A percentile compares a stretch with the other conserved stretches of the same genome.
These are phyloP conservation scores for Hyaloperonospora brassicae DNA, from an alignment of 352 stramenopile genomes.

Conservation along the genomic window DNA sequence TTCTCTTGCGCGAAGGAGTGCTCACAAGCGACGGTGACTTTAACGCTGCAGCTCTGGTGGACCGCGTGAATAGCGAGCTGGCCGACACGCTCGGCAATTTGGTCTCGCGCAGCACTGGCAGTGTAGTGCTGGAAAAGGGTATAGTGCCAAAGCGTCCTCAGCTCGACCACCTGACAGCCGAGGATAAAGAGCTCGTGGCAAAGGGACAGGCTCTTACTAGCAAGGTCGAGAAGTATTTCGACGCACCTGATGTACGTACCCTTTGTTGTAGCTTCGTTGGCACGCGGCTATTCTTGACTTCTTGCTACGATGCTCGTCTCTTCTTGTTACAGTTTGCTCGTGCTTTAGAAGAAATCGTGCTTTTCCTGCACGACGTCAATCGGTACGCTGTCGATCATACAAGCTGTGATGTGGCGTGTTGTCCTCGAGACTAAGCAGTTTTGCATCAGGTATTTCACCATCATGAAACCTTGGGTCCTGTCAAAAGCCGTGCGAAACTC, in stretches of 20 bases:
- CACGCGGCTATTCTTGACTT: conserved; percentile 2
- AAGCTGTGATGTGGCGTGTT: not conserved
- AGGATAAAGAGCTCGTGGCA: conserved; percentile 49
- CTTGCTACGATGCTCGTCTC: conserved; percentile 3
- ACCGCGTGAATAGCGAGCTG: conserved; percentile 95
- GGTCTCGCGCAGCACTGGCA: conserved; percentile 61
- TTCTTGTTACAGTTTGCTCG: conserved; percentile 51
- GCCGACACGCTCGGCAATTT: conserved; percentile 89
- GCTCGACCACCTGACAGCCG: conserved; percentile 22
- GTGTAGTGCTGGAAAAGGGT: conserved; percentile 51
- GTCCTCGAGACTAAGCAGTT: not conserved
- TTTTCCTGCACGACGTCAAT: conserved; percentile 79
- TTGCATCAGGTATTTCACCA: conserved; percentile 55
- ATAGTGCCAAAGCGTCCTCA: conserved; percentile 34
- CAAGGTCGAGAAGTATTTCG: conserved; percentile 47
- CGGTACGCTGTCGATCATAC: conserved; percentile 20
- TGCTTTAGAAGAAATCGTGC: conserved; percentile 66
- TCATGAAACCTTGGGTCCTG: conserved; percentile 71
- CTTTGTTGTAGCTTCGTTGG: not conserved
- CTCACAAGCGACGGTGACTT: conserved; percentile 94
- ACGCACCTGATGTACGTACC: conserved; percentile 56
- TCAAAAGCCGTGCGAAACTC: conserved; percentile 47
- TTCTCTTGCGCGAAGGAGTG: conserved; percentile 85
- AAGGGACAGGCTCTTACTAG: conserved; percentile 41
- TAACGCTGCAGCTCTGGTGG: conserved; percentile 75